A percentile compares a stretch with the other conserved stretches of the same genome.
These are phyloP conservation scores for Aspergillus campestris DNA, from an alignment of 495 filamentous ascomycete species.

Conservation along the genomic window DNA sequence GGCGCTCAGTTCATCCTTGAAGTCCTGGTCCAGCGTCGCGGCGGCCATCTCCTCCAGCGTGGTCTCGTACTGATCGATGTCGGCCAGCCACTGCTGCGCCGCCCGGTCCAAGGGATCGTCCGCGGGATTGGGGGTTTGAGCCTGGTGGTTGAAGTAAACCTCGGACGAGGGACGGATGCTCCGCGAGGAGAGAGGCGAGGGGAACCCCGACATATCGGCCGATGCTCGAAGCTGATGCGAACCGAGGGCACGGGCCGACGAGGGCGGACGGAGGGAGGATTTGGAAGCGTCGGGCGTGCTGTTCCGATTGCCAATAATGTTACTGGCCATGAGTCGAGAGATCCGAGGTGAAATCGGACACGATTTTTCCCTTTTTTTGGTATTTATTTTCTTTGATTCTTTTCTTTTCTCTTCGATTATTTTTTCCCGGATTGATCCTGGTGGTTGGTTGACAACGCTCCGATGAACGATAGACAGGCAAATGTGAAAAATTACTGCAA, in stretches of 20 bases:
- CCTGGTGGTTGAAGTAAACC: slow-evolving; percentile 72
- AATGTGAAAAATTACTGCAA: slow-evolving; percentile 36
- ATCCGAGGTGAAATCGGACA: slow-evolving; percentile 22
- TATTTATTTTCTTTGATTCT: slow-evolving; percentile 2
- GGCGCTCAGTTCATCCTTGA: slow-evolving; percentile 97
- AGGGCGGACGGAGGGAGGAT: slow-evolving; percentile 84
- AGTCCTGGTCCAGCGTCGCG: slow-evolving; percentile 94
- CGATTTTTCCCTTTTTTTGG: slow-evolving; percentile 1
- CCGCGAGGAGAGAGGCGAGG: slow-evolving; percentile 66
- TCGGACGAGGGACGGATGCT: slow-evolving; percentile 89
- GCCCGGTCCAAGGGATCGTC: slow-evolving; percentile 89
- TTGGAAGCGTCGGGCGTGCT: slow-evolving; percentile 89
- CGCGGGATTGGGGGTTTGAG: slow-evolving; percentile 53
- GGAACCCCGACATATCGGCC: slow-evolving; percentile 89
- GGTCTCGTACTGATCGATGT: slow-evolving; percentile 96
- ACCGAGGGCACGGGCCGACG: slow-evolving; percentile 68
- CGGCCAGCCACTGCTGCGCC: slow-evolving; percentile 95
- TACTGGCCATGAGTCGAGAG: slow-evolving; percentile 41
- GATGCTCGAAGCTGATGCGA: slow-evolving; percentile 89
- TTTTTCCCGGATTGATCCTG: no score
- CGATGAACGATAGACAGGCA: slow-evolving; percentile 31
- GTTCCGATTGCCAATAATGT: slow-evolving; percentile 85
- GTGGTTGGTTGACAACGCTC: slow-evolving; percentile 3
- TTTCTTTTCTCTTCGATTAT: no score
- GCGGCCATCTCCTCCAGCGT: slow-evolving; percentile 98